These are phyloP conservation scores for Colletotrichum orchidophilum DNA, from an alignment of 2,329 filamentous ascomycete species.

Conservation along the genomic window DNA sequence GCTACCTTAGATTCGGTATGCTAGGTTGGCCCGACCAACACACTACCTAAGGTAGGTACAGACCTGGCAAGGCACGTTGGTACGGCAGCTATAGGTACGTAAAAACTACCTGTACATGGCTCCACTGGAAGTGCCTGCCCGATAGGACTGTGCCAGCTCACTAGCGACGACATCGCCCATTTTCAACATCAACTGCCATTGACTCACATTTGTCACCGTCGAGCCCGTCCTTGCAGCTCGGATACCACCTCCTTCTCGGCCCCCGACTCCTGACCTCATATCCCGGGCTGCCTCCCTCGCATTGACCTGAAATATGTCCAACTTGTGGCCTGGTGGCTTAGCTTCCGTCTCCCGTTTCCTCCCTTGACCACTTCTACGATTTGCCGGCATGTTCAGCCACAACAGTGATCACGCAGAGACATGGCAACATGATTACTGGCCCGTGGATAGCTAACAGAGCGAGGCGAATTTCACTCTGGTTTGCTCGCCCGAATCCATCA, in stretches of 20 bases:
- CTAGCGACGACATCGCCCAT: neutral
- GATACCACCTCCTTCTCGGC: neutral
- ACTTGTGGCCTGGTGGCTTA: neutral
- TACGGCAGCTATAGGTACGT: no score
- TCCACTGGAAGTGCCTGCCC: neutral
- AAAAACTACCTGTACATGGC: no score
- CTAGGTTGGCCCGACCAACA: neutral
- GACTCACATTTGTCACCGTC: neutral
- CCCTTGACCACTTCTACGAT: neutral
- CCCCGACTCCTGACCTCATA: neutral
- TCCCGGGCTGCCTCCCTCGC: neutral
- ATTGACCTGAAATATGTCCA: neutral
- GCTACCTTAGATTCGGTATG: neutral
- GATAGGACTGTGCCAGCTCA: neutral
- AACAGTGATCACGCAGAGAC: neutral
- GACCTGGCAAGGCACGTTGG: no score
- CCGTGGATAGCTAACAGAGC: no score
- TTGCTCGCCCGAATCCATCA: neutral
- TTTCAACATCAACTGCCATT: neutral
- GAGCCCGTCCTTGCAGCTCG: neutral
- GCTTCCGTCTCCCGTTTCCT: neutral
- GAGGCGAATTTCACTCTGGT: neutral
- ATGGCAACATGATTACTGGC: neutral
- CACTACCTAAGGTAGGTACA: no score
- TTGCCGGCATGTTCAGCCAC: neutral